Base-by-base conservation (phyloP, 140 eudicot species). In the Cichorium intybus region DNA sequence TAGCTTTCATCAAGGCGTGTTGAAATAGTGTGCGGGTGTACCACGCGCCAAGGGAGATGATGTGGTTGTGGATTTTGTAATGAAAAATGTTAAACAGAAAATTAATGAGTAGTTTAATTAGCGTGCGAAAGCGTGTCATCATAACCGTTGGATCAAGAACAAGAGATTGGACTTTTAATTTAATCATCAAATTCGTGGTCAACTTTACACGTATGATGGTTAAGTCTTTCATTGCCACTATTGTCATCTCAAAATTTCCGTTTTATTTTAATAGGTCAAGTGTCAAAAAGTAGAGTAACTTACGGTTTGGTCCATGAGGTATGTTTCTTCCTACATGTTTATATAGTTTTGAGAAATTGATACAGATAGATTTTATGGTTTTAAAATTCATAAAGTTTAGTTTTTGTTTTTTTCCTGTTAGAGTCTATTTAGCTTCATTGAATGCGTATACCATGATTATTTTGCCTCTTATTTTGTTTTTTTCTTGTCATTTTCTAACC, bases 91-190 rank as follows among this genome's bases (percentile, higher is more conserved):
- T 74, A 66, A 73, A 74, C 57, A 24, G 6, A 35, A 50, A 34
- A 47, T 20, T 27, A 55, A 41, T 43, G 56, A 66, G 50, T 74
- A 49, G 63, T 58, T 74, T 48, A 57, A 66, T 35, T 74, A 33
- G 24, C 24, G 43, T 64, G 71, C 24, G 21, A 64, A 73, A 57
- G 69, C 68, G 27, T 58, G 74, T 27, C 69, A 66, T 49, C 26
- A 52, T 24, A 39, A 58, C 68, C 63, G 74, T 74, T 59, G 68
- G 79, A 74, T 66, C 57, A 74, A 26, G 22, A 58, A 21, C 63
- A 74, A 58, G 55, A 51, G 62, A 29, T 29, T 66, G 48, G 69
- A 59, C 57, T 58, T 66, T 66, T 66, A 56, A 23, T 74, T 28
- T 54, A 23, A 43, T 45, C 21, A 58, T 37, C 18, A 48, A 66